Conservation (phyloP, 2,329 filamentous ascomycete genomes). For the Aspergillus awamori region DNA sequence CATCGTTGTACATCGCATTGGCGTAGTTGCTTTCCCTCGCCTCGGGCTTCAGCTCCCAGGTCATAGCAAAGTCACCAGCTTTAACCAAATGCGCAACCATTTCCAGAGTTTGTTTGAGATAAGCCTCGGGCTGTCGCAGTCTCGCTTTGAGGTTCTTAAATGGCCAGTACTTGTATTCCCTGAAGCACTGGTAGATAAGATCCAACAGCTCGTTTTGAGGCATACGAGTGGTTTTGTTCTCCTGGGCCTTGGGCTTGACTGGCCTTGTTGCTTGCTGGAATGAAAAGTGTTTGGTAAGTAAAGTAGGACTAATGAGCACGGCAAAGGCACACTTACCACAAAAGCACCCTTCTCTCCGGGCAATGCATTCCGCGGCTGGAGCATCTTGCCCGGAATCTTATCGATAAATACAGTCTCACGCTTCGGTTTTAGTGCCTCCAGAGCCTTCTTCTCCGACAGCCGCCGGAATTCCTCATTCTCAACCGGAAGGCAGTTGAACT, state of each 20-base stretch:
- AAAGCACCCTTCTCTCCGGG: slow-evolving; percentile 46
- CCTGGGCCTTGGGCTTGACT: slow-evolving; percentile 58
- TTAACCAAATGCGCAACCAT: slow-evolving; percentile 82
- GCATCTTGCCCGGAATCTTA: slow-evolving; percentile 51
- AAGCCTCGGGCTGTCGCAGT: slow-evolving; percentile 88
- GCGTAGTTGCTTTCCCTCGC: slow-evolving; percentile 60
- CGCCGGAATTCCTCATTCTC: slow-evolving; percentile 70
- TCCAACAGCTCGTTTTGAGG: slow-evolving; percentile 86
- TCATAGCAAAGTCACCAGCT: slow-evolving; percentile 80
- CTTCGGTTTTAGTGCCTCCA: slow-evolving; percentile 64
- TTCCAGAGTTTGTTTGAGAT: slow-evolving; percentile 81
- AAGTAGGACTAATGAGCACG: neutral
- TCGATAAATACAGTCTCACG: slow-evolving; percentile 57
- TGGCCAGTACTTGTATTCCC: slow-evolving; percentile 88
- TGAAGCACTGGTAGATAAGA: slow-evolving; percentile 80
- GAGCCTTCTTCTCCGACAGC: slow-evolving; percentile 61
- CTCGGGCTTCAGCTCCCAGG: slow-evolving; percentile 78
- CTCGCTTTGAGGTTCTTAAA: slow-evolving; percentile 79
- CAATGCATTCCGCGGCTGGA: slow-evolving; percentile 61
- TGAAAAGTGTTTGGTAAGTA: slow-evolving; percentile 26
- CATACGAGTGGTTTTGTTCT: slow-evolving; percentile 88
- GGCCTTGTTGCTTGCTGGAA: slow-evolving; percentile 54
- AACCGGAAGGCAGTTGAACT: slow-evolving; percentile 73
- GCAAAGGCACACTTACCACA: slow-evolving; percentile 40
- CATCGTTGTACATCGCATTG: slow-evolving; percentile 46